phyloP scores from a whole-genome alignment of 176 grass and related monocot genomes.

The Tillandsia fasciculata region DNA sequence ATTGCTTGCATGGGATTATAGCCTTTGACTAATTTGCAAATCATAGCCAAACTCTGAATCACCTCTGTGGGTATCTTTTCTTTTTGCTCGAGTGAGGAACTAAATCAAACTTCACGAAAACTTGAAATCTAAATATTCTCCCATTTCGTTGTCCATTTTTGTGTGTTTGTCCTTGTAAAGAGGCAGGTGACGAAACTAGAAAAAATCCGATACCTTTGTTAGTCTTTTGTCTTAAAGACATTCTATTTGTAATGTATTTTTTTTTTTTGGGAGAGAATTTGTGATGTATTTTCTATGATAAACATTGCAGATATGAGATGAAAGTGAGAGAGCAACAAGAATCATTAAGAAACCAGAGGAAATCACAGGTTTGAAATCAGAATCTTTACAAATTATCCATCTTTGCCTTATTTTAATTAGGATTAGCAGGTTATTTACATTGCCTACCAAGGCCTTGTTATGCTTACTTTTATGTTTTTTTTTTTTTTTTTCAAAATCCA shows the following conservation, averaged over 20 bases:
- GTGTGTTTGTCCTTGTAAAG: too few species aligned
- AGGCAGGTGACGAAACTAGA: too few species aligned
- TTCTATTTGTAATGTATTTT: constrained; percentile 23
- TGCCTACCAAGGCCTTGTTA: neutral
- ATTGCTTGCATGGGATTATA: neutral
- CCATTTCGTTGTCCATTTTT: too few species aligned
- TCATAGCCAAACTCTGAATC: too few species aligned
- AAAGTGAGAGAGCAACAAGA: constrained; percentile 94
- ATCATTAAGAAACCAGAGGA: constrained; percentile 77
- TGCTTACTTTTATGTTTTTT: neutral
- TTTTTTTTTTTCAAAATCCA: too few species aligned
- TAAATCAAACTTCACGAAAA: too few species aligned
- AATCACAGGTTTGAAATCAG: constrained; percentile 57
- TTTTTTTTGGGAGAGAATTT: neutral
- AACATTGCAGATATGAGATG: constrained; percentile 71
- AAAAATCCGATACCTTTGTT: too few species aligned
- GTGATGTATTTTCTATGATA: constrained; percentile 21
- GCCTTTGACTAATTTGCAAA: neutral
- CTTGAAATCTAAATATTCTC: too few species aligned
- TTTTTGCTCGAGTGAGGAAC: too few species aligned
- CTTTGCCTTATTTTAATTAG: neutral
- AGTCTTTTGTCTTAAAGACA: constrained; percentile 1
- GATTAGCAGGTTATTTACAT: neutral
- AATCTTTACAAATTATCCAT: neutral
- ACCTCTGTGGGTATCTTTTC: too few species aligned